A percentile compares a stretch with the other conserved stretches of the same genome.
phyloP scores from a whole-genome alignment of 495 filamentous ascomycete genomes.

The Penicillium verhagenii region DNA sequence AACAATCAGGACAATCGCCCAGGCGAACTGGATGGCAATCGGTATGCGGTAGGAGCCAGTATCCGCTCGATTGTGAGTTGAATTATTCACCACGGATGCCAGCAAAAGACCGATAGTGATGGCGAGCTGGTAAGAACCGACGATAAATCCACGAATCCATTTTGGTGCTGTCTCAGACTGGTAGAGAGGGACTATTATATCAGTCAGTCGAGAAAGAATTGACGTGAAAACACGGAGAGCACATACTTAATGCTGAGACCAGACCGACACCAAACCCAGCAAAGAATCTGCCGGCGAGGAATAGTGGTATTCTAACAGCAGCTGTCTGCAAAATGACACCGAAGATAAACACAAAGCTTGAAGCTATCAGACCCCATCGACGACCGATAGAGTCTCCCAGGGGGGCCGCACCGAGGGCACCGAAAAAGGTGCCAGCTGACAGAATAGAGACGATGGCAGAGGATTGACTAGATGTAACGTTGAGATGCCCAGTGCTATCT shows the following conservation, averaged over 20 bases:
- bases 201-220: conserved; percentile 1
- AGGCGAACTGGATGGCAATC: conserved; percentile 75
- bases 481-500: conserved; percentile 51
- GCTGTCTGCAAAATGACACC: conserved; percentile 78
- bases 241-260: conserved; percentile 51
- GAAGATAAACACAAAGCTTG: conserved; percentile 67
- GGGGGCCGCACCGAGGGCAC: conserved; percentile 67
- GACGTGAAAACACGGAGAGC: not conserved
- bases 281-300: conserved; percentile 75
- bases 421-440: conserved; percentile 89
- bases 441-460: conserved; percentile 82
- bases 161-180: conserved; percentile 81
- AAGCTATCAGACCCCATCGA: conserved; percentile 63
- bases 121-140: conserved; percentile 77
- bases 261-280: conserved; percentile 82
- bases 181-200: conserved; percentile 65
- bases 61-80: conserved; percentile 60
- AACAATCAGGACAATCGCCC: conserved; percentile 69
- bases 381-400: conserved; percentile 74
- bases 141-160: conserved; percentile 80
- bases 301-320: conserved; percentile 63
- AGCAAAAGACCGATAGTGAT: conserved; percentile 83
- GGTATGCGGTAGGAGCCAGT: conserved; percentile 78
- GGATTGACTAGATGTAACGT: conserved; percentile 51
- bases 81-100: conserved; percentile 73